phyloP scores from a whole-genome alignment of 106 monocot genomes.

The Agapanthus africanus region DNA sequence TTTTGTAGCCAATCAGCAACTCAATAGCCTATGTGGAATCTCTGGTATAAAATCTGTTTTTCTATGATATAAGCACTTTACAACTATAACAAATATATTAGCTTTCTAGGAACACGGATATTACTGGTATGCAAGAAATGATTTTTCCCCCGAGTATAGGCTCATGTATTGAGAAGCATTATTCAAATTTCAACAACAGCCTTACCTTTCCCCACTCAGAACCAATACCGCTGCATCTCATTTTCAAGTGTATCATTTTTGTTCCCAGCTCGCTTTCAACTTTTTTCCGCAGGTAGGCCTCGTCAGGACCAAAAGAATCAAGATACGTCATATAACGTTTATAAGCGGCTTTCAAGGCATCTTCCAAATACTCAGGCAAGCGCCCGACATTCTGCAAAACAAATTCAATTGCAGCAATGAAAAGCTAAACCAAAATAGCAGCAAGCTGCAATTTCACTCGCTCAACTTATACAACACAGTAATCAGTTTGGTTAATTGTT shows the following conservation, averaged over 20 bases:
- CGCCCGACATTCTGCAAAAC: slow-evolving; percentile 60
- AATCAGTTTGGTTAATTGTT: too few species aligned
- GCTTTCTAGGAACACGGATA: background rate
- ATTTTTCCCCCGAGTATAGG: background rate
- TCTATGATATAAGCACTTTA: background rate
- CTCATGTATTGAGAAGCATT: background rate
- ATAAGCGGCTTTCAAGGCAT: slow-evolving; percentile 69
- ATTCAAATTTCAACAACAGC: background rate
- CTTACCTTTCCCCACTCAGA: slow-evolving; percentile 96
- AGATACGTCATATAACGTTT: slow-evolving; percentile 77
- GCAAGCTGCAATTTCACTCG: too few species aligned
- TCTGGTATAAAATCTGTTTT: too few species aligned
- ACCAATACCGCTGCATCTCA: slow-evolving; percentile 91
- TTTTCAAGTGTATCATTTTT: slow-evolving; percentile 91
- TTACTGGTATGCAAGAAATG: background rate
- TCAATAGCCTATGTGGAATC: too few species aligned
- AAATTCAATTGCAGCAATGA: too few species aligned
- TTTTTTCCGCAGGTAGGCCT: slow-evolving; percentile 73
- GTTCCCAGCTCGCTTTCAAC: slow-evolving; percentile 93
- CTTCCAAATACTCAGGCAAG: slow-evolving; percentile 55
- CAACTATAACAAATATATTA: background rate
- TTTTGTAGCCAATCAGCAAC: too few species aligned
- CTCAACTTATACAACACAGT: too few species aligned
- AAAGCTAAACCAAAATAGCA: too few species aligned
- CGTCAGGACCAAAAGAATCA: slow-evolving; percentile 76